phyloP scores from a whole-genome alignment of 129 eudicot genomes.

The sunflower (Helianthus annuus) region DNA sequence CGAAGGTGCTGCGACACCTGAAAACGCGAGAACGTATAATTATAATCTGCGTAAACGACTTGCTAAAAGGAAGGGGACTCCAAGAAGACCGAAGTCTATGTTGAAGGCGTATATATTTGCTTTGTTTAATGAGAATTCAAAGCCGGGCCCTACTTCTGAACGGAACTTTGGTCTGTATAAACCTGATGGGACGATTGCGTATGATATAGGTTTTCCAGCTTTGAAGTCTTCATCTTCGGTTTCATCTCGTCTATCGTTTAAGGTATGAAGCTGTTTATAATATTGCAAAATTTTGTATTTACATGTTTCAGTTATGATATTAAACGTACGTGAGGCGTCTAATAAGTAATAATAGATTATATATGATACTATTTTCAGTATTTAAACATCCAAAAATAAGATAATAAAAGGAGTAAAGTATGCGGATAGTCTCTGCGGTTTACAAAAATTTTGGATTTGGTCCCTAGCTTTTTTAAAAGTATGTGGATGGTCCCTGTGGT shows the following conservation, averaged over 20 bases:
- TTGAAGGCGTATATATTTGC: conserved; percentile 89
- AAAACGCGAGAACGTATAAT: conserved; percentile 81
- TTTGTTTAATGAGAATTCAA: conserved; percentile 70
- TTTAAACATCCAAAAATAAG: no score
- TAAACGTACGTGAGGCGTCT: background rate
- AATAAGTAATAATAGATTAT: no score
- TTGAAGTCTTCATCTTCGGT: conserved; percentile 63
- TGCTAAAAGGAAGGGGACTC: conserved; percentile 87
- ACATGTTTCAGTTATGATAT: background rate
- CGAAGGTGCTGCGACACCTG: conserved; percentile 73
- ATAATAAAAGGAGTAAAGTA: no score
- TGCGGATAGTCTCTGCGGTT: no score
- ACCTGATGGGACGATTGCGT: conserved; percentile 77
- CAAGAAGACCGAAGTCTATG: conserved; percentile 66
- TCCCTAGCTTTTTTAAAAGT: no score
- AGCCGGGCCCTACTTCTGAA: conserved; percentile 78
- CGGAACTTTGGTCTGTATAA: conserved; percentile 78
- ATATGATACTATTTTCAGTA: no score
- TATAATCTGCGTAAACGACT: conserved; percentile 82
- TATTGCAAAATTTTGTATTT: conserved; percentile 4
- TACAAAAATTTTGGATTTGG: no score
- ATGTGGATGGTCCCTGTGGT: no score
- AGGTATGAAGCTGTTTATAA: conserved; percentile 49
- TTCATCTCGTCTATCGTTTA: conserved; percentile 48
- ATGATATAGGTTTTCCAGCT: conserved; percentile 76